phyloP scores from a whole-genome alignment of 2,329 filamentous ascomycete genomes.

The Colletotrichum tamarilloi region DNA sequence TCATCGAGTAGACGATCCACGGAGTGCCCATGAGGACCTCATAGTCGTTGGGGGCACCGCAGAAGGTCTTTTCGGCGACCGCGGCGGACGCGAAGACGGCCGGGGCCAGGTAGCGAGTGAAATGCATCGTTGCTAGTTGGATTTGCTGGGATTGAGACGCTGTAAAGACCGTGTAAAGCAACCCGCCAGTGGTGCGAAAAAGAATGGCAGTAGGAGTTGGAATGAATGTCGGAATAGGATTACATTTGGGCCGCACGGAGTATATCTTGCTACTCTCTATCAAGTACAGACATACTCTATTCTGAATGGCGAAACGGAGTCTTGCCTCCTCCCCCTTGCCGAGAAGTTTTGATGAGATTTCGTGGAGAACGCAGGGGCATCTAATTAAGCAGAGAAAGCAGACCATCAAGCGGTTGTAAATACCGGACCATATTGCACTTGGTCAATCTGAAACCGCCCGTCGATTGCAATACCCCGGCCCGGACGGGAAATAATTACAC shows the following conservation, averaged over 20 bases:
- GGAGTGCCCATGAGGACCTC: constrained; percentile 50
- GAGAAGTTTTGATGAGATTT: background rate
- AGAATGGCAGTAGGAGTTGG: background rate
- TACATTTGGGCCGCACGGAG: background rate
- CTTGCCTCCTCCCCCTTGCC: background rate
- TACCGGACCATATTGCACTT: background rate
- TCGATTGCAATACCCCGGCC: background rate
- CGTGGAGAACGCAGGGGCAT: constrained; percentile 3
- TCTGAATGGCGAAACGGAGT: background rate
- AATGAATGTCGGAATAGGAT: background rate
- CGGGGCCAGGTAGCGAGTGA: background rate
- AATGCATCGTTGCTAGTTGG: background rate
- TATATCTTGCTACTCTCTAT: background rate
- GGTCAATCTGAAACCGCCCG: constrained; percentile 19
- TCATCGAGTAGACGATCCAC: constrained; percentile 59
- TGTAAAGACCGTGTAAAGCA: background rate
- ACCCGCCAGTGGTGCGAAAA: too few species aligned
- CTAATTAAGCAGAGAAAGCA: background rate
- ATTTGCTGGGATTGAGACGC: background rate
- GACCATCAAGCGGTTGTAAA: constrained; percentile 1
- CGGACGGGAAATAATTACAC: background rate
- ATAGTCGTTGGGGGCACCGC: constrained; percentile 41
- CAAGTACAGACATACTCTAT: too few species aligned
- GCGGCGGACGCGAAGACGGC: constrained; percentile 12
- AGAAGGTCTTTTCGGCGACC: constrained; percentile 33